These are phyloP conservation scores for Rhynchospora breviuscula DNA, from an alignment of 176 grass and related monocot species.

Conservation along the genomic window DNA sequence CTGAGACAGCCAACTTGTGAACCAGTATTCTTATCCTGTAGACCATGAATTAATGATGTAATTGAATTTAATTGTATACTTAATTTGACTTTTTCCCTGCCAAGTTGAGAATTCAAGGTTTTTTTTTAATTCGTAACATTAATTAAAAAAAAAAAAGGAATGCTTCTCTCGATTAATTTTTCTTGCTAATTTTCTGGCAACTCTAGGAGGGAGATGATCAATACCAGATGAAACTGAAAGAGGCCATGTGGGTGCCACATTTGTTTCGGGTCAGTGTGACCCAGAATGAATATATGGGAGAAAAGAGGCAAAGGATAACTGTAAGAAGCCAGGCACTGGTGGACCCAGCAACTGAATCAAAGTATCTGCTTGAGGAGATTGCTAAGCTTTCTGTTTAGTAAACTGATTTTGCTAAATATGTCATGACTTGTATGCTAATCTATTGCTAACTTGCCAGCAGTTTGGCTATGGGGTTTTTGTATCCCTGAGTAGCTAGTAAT, in stretches of 20 bases:
- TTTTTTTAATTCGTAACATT: background rate
- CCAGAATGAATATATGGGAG: slow-evolving; percentile 71
- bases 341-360: slow-evolving; percentile 60
- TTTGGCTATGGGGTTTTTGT: background rate
- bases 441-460: background rate
- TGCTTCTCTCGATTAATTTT: too few relatives aligned
- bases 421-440: background rate
- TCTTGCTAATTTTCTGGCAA: background rate
- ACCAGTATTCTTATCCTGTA: background rate
- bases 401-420: background rate
- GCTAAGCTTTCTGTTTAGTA: slow-evolving; percentile 39
- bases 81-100: background rate
- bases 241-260: slow-evolving; percentile 77
- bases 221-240: slow-evolving; percentile 73
- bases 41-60: background rate
- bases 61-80: background rate
- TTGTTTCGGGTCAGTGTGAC: slow-evolving; percentile 60
- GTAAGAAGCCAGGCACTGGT: slow-evolving; percentile 50
- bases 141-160: too few relatives aligned
- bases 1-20: background rate
- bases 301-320: slow-evolving; percentile 80
- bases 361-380: slow-evolving; percentile 79
- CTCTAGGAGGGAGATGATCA: slow-evolving; percentile 77
- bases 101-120: background rate
- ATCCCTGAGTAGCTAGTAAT: background rate